Evolutionary conservation across 495 filamentous ascomycete species (phyloP).

Genomic region (Lasiosphaeria hispida): DNA sequence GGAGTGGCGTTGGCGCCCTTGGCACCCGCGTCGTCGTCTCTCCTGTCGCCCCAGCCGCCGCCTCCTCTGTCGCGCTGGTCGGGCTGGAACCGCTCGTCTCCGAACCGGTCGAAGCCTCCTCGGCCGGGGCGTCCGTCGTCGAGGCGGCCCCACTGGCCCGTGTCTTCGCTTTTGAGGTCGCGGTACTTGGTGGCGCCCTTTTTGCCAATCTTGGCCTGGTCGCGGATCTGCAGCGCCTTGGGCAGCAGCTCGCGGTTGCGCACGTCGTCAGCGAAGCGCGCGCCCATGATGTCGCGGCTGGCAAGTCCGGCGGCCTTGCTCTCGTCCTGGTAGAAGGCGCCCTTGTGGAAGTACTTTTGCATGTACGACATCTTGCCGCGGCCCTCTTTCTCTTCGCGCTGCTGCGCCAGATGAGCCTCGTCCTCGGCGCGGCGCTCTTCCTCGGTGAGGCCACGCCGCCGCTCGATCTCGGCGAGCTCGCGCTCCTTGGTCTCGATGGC

Average conservation of each 20-base stretch:
- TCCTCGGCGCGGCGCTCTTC: conserved; percentile 89
- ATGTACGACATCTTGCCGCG: conserved; percentile 85
- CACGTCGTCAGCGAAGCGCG: conserved; percentile 74
- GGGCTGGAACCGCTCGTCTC: conserved; percentile 72
- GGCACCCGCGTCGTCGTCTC: conserved; percentile 29
- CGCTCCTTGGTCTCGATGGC: conserved; percentile 80
- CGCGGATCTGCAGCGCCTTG: conserved; percentile 88
- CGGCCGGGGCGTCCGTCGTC: conserved; percentile 51
- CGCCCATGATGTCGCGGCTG: conserved; percentile 76
- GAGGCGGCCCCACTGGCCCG: conserved; percentile 73
- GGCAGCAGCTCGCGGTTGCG: conserved; percentile 77
- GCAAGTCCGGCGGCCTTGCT: conserved; percentile 68
- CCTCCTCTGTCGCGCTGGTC: conserved; percentile 52
- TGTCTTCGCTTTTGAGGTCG: conserved; percentile 90
- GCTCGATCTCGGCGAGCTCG: conserved; percentile 86
- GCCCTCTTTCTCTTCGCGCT: conserved; percentile 81
- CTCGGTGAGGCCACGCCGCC: conserved; percentile 78
- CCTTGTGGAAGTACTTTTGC: conserved; percentile 97
- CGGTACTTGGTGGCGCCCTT: conserved; percentile 88
- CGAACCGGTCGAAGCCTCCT: conserved; percentile 42
- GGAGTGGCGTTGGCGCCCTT: conserved; percentile 62
- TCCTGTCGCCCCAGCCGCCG: conserved; percentile 23
- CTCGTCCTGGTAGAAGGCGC: conserved; percentile 90
- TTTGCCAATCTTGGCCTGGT: conserved; percentile 90
- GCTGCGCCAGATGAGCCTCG: conserved; percentile 67